Conservation (phyloP, 345 rosid species). For the Bruguiera sexangula region DNA sequence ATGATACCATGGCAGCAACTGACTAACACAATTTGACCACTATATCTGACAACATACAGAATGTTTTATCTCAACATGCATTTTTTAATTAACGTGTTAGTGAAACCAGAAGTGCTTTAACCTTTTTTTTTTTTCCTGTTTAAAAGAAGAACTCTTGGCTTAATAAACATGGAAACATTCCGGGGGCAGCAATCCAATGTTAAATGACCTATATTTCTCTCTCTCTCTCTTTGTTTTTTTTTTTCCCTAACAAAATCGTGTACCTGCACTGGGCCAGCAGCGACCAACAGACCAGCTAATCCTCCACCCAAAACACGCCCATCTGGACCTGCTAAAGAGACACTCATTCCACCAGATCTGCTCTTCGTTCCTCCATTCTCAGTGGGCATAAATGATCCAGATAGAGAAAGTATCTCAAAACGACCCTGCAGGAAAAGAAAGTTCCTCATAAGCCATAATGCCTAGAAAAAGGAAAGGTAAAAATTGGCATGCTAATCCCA, state of each 20-base stretch:
- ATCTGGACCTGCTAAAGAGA: constrained; percentile 87
- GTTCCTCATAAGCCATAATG: neutral
- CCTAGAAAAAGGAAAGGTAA: neutral
- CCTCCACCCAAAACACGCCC: constrained; percentile 94
- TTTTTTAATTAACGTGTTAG: too few relatives aligned
- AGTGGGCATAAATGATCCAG: constrained; percentile 73
- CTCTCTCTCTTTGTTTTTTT: neutral
- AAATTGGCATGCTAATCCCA: neutral
- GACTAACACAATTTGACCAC: neutral
- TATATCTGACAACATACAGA: neutral
- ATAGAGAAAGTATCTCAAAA: constrained; percentile 93
- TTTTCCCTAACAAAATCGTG: neutral
- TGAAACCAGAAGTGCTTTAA: neutral
- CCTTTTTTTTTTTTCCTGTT: too few relatives aligned
- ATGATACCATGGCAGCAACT: neutral
- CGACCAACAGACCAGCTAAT: constrained; percentile 80
- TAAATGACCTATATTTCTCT: too few relatives aligned
- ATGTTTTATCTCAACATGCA: too few relatives aligned
- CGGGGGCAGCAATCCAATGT: too few relatives aligned
- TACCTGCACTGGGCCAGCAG: constrained; percentile 97
- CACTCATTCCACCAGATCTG: constrained; percentile 96
- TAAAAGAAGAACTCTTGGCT: too few relatives aligned
- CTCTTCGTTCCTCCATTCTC: constrained; percentile 72
- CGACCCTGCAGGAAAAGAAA: constrained; percentile 51
- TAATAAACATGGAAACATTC: too few relatives aligned